Evolutionary conservation across 306 rosid species (phyloP).

Genomic region (Prunus padus): DNA sequence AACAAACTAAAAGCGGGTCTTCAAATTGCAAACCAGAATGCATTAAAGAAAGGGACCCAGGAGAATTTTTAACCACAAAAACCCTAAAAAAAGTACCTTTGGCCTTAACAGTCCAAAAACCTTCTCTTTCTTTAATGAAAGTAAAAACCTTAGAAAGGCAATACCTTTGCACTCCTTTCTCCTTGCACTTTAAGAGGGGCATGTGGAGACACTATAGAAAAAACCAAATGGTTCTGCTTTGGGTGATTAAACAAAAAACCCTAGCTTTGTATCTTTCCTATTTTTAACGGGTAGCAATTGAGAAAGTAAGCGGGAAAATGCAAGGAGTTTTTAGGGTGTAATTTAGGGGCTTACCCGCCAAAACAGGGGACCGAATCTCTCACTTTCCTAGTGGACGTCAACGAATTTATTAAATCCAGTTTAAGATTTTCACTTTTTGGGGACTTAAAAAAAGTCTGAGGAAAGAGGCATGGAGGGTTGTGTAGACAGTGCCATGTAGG

Average conservation of each 20-base stretch:
- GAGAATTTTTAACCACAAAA: slow-evolving; percentile 26
- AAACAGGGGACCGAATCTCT: slow-evolving; percentile 39
- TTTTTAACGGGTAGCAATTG: slow-evolving; percentile 20
- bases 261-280: slow-evolving; percentile 21
- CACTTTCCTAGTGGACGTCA: slow-evolving; percentile 72
- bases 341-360: slow-evolving; percentile 63
- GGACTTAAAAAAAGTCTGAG: not conserved
- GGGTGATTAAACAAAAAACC: slow-evolving; percentile 8
- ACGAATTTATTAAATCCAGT: slow-evolving; percentile 59
- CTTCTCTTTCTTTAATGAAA: slow-evolving; percentile 39
- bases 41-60: slow-evolving; percentile 74
- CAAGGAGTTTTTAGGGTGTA: slow-evolving; percentile 20
- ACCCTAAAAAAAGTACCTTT: slow-evolving; percentile 21
- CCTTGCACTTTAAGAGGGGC: slow-evolving; percentile 25
- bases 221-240: slow-evolving; percentile 20
- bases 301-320: slow-evolving; percentile 49
- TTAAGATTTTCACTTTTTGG: slow-evolving; percentile 27
- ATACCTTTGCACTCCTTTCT: slow-evolving; percentile 33
- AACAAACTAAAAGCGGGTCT: slow-evolving; percentile 44
- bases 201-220: slow-evolving; percentile 40
- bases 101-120: slow-evolving; percentile 18
- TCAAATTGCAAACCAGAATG: slow-evolving; percentile 39
- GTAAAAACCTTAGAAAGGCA: slow-evolving; percentile 28
- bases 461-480: slow-evolving; percentile 20
- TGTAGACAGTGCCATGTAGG: slow-evolving; percentile 38